Evolutionary conservation across 352 stramenopile genomes (phyloP).

Genomic region (Phytopythium sindhum): DNA sequence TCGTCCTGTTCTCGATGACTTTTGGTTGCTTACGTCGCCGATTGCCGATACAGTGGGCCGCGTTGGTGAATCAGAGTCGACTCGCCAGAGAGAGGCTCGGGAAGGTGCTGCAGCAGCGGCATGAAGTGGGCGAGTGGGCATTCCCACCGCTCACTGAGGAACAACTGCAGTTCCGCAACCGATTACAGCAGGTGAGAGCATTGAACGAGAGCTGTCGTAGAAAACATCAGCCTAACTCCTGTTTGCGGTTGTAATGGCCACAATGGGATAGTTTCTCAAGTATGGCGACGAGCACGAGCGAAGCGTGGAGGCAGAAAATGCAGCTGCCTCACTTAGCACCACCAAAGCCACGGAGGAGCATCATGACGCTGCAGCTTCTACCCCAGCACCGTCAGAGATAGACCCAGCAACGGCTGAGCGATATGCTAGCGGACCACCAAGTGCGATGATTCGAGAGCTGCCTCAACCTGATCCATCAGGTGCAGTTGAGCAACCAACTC

Average conservation of each 20-base stretch:
- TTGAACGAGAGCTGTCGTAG: neutral
- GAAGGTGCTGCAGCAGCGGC: constrained; percentile 31
- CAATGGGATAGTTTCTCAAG: neutral
- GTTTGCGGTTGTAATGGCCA: neutral
- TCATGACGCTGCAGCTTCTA: neutral
- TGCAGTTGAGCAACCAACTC: neutral
- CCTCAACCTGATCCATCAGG: neutral
- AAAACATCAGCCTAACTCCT: neutral
- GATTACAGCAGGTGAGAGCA: constrained; percentile 32
- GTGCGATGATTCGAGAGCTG: neutral
- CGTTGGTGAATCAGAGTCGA: constrained; percentile 46
- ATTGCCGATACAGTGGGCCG: constrained; percentile 28
- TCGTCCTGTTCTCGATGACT: neutral
- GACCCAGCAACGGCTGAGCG: neutral
- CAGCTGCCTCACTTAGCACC: neutral
- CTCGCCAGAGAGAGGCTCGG: constrained; percentile 28
- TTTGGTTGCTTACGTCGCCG: neutral
- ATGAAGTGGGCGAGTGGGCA: constrained; percentile 53
- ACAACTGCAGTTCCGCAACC: constrained; percentile 24
- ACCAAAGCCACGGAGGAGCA: neutral
- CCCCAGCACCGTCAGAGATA: neutral
- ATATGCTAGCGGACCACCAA: neutral
- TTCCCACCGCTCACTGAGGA: constrained; percentile 45
- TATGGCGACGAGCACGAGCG: neutral
- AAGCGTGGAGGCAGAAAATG: neutral